Base-by-base conservation (phyloP, 768 basidiomycete genomes). In the Neoboletus brunneissimus region DNA sequence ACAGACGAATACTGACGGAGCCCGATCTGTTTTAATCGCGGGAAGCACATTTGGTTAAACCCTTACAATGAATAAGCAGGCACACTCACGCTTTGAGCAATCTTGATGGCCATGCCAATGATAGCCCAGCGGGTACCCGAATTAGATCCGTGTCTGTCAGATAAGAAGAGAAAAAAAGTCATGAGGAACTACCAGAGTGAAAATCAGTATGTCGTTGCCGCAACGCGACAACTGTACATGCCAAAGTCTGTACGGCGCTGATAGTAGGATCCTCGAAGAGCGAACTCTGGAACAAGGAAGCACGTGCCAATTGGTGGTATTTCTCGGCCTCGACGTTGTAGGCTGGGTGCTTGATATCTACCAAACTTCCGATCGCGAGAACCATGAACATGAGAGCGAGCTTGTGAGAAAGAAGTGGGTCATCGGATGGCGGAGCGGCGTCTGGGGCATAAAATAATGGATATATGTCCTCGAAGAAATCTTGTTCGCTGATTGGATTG, bases 291-390 rank as follows among this genome's bases (percentile, higher is more conserved):
- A 87, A 87, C 20, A 88, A 74, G 1, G 86, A 77, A 2, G 86
- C 85, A 55, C 83, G 79, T 4, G 85, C 84, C 18, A 88, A 71
- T 54, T 86, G 85, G 60, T 87, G 80, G 59, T 84, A 88, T 65
- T 86, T 86, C 66, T 87, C 85, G 1, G 86, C 86, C 53, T 88
- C 86, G 43, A 86, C 64, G 50, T 77, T 84, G 64, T 87, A 87
- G 0, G 85, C 79, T 16, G 80, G 73, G 37, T 81, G 70, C 18
- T 74, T 67, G 5, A 78, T 76, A 63, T 87, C 80, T 78, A 86
- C 83, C 48, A 87, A 75, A 12, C 79, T 79, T 4, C 86, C 87
- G 57, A 88, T 83, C 0, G 86, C 83, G 9, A 88, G 77, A 20
- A 88, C 75, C 73, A 87, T 85, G 64, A 84, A 88, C 72, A 85